These are phyloP conservation scores for Aspergillus vadensis DNA, from an alignment of 2,329 filamentous ascomycete species.

Conservation along the genomic window DNA sequence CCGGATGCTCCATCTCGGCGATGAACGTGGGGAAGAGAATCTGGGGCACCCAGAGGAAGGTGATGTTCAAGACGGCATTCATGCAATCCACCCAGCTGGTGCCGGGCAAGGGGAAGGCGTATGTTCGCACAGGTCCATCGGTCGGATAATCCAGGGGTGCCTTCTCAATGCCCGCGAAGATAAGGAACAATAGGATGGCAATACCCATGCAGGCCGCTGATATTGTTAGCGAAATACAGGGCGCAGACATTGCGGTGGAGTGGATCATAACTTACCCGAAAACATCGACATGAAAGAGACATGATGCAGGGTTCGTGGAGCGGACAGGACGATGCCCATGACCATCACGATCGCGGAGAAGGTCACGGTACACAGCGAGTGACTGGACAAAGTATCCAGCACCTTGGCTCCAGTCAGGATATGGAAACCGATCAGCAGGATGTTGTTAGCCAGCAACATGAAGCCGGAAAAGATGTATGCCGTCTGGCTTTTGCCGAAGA, in stretches of 20 bases:
- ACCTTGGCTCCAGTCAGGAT: constrained; percentile 53
- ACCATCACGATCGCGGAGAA: constrained; percentile 51
- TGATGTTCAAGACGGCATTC: constrained; percentile 55
- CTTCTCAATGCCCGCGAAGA: constrained; percentile 52
- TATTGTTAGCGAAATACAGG: too few species aligned
- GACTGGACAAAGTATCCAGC: constrained; percentile 53
- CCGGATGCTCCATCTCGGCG: constrained; percentile 52
- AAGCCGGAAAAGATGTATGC: constrained; percentile 7
- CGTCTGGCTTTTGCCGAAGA: not conserved
- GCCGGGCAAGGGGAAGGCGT: constrained; percentile 50
- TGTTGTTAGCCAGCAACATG: constrained; percentile 53
- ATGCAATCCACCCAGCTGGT: constrained; percentile 52
- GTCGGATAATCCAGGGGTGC: constrained; percentile 49
- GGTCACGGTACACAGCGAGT: constrained; percentile 52
- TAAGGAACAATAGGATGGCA: constrained; percentile 53
- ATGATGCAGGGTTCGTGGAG: constrained; percentile 50
- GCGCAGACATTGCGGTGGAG: too few species aligned
- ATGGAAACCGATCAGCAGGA: constrained; percentile 55
- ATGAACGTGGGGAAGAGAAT: constrained; percentile 57
- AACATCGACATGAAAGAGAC: constrained; percentile 56
- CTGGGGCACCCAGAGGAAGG: constrained; percentile 55
- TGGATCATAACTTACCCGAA: constrained; percentile 32
- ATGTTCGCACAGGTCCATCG: constrained; percentile 48
- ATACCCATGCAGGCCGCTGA: constrained; percentile 51
- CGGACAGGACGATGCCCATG: constrained; percentile 52